Evolutionary conservation across 2,329 filamentous ascomycete species (phyloP).

Genomic region (Fusarium palustre): DNA sequence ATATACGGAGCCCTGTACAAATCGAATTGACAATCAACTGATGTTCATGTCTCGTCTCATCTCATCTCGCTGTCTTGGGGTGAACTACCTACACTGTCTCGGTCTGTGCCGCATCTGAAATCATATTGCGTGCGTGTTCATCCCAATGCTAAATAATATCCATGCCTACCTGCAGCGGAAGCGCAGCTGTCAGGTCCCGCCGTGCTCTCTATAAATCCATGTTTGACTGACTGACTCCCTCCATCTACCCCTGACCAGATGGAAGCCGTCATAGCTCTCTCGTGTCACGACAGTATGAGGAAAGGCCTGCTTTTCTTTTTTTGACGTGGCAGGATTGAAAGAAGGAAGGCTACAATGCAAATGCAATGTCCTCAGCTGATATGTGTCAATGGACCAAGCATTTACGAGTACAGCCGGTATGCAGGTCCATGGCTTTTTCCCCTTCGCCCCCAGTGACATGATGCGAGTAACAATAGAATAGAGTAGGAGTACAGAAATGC

Average conservation of each 20-base stretch:
- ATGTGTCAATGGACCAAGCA: conserved; percentile 31
- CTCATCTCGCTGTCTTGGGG: conserved; percentile 17
- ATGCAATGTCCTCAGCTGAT: conserved; percentile 38
- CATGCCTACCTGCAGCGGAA: conserved; percentile 8
- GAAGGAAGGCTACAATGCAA: background rate
- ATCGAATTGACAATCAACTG: background rate
- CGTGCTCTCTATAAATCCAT: conserved; percentile 6
- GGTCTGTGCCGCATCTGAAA: conserved; percentile 44
- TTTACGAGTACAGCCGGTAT: conserved; percentile 34
- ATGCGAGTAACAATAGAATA: background rate
- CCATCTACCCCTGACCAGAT: conserved; percentile 24
- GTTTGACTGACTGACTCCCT: background rate
- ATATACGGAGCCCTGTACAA: conserved; percentile 5
- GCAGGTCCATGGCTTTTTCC: conserved; percentile 8
- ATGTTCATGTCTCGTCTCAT: background rate
- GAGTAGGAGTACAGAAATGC: background rate
- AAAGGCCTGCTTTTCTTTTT: background rate
- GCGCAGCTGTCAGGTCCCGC: conserved; percentile 44
- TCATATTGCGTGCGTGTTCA: conserved; percentile 38
- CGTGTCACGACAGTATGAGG: conserved; percentile 30
- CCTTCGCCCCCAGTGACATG: background rate
- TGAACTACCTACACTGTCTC: conserved; percentile 40
- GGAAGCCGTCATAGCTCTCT: conserved; percentile 20
- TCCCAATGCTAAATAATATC: conserved; percentile 3
- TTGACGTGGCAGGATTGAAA: conserved; percentile 25